These are phyloP conservation scores for Brasilioporus rufonigricans DNA, from an alignment of 768 basidiomycete species.

Conservation along the genomic window DNA sequence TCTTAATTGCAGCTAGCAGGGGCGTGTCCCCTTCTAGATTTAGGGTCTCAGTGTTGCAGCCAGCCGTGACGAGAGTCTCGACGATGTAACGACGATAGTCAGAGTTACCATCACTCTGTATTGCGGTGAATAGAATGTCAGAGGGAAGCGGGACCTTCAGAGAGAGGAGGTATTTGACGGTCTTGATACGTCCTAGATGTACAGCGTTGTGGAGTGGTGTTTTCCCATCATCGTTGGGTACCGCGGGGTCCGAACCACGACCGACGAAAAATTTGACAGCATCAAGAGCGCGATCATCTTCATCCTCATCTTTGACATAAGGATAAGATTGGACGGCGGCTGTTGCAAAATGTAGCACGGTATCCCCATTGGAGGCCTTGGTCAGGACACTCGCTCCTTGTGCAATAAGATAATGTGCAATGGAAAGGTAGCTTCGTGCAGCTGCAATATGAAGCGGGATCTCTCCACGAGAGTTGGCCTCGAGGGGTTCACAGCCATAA, in stretches of 20 bases:
- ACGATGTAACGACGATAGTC: not conserved
- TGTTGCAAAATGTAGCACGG: not conserved
- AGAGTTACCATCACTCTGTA: not conserved
- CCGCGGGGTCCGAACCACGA: not conserved
- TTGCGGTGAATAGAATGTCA: not conserved
- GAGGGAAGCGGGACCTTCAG: not conserved
- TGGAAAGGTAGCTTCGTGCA: not conserved
- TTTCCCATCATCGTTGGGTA: not conserved
- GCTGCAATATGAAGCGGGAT: not conserved
- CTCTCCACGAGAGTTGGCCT: not conserved
- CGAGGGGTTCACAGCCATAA: not conserved
- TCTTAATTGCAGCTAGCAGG: not conserved
- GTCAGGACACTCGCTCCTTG: not conserved
- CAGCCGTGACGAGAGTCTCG: not conserved
- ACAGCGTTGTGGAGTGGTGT: not conserved
- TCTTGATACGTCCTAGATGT: not conserved
- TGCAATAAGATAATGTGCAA: not conserved
- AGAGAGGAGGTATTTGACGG: not conserved
- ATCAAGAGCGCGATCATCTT: not conserved
- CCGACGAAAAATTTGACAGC: not conserved
- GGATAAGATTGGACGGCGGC: not conserved
- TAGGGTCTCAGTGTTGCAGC: not conserved
- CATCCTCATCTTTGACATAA: not conserved
- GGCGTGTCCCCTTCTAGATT: not conserved
- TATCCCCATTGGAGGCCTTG: not conserved